Conservation (phyloP, 306 rosid genomes). For the Lathyrus sativus region DNA sequence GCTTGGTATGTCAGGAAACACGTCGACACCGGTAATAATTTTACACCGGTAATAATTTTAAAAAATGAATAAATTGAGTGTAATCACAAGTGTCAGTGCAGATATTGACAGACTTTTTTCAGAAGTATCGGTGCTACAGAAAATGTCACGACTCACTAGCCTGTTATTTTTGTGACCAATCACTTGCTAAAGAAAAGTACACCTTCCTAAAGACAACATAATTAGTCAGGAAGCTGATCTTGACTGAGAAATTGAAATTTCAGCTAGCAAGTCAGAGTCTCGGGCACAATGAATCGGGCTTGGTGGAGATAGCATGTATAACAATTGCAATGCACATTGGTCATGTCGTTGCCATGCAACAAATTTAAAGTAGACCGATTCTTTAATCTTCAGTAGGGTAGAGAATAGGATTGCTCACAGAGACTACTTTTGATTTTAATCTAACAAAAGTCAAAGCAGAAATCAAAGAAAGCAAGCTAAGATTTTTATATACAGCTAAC, state of each 20-base stretch:
- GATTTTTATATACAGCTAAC: constrained; percentile 57
- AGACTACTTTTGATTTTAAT: constrained; percentile 24
- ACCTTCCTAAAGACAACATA: not conserved
- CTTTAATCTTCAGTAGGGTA: constrained; percentile 6
- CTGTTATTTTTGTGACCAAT: constrained; percentile 14
- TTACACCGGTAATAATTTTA: no score
- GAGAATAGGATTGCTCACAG: constrained; percentile 13
- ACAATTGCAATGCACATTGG: not conserved
- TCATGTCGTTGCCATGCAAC: constrained; percentile 21
- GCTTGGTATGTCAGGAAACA: not conserved
- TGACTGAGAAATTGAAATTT: constrained; percentile 25
- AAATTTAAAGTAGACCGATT: constrained; percentile 8
- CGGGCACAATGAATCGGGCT: not conserved
- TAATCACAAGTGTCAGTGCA: no score
- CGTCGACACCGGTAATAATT: no score
- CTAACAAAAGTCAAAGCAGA: constrained; percentile 29
- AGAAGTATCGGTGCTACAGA: no score
- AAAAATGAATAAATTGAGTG: no score
- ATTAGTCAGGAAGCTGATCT: constrained; percentile 8
- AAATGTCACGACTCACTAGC: not conserved
- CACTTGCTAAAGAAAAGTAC: not conserved
- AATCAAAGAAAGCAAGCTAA: constrained; percentile 38
- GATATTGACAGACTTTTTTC: no score
- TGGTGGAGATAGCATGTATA: constrained; percentile 20
- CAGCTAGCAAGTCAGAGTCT: constrained; percentile 22